A percentile compares a stretch with the other conserved stretches of the same genome.
Conservation (phyloP, 1,139 yeast genomes). For the Saccharomycopsis hybrid region DNA sequence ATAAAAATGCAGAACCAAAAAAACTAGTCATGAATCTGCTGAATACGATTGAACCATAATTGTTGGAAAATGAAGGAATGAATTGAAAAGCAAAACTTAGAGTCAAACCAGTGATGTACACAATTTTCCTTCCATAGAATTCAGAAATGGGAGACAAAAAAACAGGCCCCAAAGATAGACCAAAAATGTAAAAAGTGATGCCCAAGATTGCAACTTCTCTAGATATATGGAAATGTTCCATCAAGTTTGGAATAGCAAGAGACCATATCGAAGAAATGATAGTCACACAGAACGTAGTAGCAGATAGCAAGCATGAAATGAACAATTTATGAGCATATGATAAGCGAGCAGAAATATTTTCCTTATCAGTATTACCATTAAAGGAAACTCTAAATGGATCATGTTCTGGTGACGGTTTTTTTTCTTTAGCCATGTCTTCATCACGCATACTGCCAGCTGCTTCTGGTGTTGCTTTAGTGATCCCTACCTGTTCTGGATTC, state of each 20-base stretch:
- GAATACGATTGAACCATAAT: constrained; percentile 62
- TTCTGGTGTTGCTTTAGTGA: no score
- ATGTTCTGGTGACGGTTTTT: background rate
- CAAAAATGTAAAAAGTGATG: constrained; percentile 82
- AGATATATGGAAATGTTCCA: constrained; percentile 53
- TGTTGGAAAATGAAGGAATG: constrained; percentile 68
- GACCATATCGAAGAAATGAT: constrained; percentile 52
- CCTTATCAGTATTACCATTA: constrained; percentile 41
- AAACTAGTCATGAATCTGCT: constrained; percentile 86
- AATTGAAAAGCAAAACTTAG: constrained; percentile 79
- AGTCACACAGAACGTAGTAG: constrained; percentile 42
- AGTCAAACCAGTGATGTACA: constrained; percentile 64
- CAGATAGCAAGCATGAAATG: constrained; percentile 45
- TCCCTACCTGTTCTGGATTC: no score
- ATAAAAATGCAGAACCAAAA: constrained; percentile 73
- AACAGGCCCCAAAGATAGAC: constrained; percentile 81
- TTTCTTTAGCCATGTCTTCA: background rate
- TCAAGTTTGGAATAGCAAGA: constrained; percentile 44
- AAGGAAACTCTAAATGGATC: constrained; percentile 6
- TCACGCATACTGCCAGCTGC: no score
- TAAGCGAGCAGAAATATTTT: constrained; percentile 38
- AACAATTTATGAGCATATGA: constrained; percentile 41
- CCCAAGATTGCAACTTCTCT: constrained; percentile 72
- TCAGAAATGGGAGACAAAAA: constrained; percentile 89
- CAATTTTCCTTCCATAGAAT: constrained; percentile 78